Evolutionary conservation across 129 eudicot species (phyloP).

Genomic region (Glebionis coronaria): DNA sequence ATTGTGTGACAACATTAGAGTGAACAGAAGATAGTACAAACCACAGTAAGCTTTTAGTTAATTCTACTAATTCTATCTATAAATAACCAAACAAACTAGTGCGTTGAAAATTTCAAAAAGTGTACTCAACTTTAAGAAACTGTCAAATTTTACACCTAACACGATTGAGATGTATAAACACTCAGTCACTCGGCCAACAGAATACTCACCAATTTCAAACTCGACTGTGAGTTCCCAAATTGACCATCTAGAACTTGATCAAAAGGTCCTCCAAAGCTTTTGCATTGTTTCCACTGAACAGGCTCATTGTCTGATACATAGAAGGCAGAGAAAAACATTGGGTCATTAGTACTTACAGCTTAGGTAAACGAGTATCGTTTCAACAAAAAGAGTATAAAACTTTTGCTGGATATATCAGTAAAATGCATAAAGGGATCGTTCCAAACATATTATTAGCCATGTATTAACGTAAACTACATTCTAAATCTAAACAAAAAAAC

Average conservation of each 20-base stretch:
- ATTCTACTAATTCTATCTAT: conserved; percentile 1
- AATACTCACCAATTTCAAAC: conserved; percentile 79
- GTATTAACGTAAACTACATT: not conserved
- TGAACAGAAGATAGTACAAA: no score
- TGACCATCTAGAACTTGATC: conserved; percentile 61
- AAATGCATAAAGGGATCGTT: no score
- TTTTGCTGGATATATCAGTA: not conserved
- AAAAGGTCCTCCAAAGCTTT: conserved; percentile 46
- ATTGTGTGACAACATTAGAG: no score
- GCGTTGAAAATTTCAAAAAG: not conserved
- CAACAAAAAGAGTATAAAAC: not conserved
- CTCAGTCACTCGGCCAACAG: not conserved
- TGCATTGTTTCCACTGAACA: conserved; percentile 78
- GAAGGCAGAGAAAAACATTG: not conserved
- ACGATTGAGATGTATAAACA: not conserved
- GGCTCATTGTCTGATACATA: conserved; percentile 42
- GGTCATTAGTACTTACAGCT: not conserved
- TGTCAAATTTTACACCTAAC: not conserved
- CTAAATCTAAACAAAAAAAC: not conserved
- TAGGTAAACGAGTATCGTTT: no score
- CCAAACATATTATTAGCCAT: no score
- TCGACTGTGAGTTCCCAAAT: conserved; percentile 64
- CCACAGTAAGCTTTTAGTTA: not conserved
- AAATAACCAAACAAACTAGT: not conserved
- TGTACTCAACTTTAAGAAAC: not conserved